Base-by-base conservation (phyloP, 768 basidiomycete genomes). In the Pisolithus tinctorius region DNA sequence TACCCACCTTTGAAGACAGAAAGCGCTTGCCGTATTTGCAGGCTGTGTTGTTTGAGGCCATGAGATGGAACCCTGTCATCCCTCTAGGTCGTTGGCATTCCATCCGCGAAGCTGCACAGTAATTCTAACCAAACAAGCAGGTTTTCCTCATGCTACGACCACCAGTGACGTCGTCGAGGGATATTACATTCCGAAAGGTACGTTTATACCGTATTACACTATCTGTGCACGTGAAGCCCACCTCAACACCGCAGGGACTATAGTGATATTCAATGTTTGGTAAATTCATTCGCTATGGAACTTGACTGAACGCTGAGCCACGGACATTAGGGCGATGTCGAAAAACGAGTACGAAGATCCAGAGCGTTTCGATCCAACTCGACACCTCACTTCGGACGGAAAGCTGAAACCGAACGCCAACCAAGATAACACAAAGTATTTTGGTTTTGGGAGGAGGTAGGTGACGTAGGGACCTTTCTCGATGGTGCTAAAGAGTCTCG, bases 1-100 rank as follows among this genome's bases (percentile, higher is more conserved):
- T 65, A 8, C 64, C 64, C 1, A 47, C 25, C 44, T 64, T 65
- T 45, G 45, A 41, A 14, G 64, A 65, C 41, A 56, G 58, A 31
- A 25, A 41, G 10, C 58, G 55, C 44, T n/a, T 66, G n/a, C 64
- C 63, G 23, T 65, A 53, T 23, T 43, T 66, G 13, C 57, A 62
- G 26, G 63, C 65, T 1, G 31, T 64, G 20, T 6, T 66, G 26
- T 48, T 48, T 37, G 65, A 65, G 44, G 54, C 50, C 10, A 34
- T 58, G 6, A 53, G 64, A 26, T 65, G 62, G 64, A 46, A 62
- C 50, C 60, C 64, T 37, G 52, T 45, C 13, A 17, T 36, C 37
- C 56, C 64, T 4, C 34, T 60, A 39, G 60, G 65, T 66, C 8
- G 54, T 53, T 51, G 25, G 4, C 9, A 10, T 23, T 26, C 9